A percentile compares a stretch with the other conserved stretches of the same genome.
phyloP scores from a whole-genome alignment of 2,329 filamentous ascomycete species.

The Dactylellina parvicollis region DNA sequence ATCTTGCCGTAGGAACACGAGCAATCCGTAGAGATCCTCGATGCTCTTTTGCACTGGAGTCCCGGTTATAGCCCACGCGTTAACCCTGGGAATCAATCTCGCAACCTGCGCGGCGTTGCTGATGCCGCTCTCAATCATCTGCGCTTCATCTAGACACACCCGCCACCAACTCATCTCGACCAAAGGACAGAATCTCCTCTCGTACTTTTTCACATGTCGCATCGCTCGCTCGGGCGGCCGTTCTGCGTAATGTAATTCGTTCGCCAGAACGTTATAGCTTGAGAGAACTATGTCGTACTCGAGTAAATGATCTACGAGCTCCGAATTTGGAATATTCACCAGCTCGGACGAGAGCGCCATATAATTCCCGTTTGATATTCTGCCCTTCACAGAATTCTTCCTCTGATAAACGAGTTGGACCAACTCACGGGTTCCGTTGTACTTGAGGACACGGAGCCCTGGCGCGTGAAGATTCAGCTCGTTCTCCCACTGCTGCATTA shows the following conservation, averaged over 20 bases:
- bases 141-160: constrained; percentile 79
- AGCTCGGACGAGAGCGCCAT: constrained; percentile 52
- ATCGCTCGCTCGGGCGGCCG: constrained; percentile 75
- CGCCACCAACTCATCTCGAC: constrained; percentile 89
- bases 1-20: constrained; percentile 81
- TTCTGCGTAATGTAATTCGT: constrained; percentile 80
- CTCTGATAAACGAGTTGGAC: constrained; percentile 37
- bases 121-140: constrained; percentile 92
- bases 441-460: constrained; percentile 67
- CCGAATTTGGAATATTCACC: constrained; percentile 60
- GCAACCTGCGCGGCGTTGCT: constrained; percentile 84
- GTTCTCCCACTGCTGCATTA: constrained; percentile 71
- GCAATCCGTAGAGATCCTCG: constrained; percentile 68
- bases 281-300: constrained; percentile 71
- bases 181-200: constrained; percentile 76
- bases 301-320: constrained; percentile 64
- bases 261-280: constrained; percentile 76
- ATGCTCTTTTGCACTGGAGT: constrained; percentile 86
- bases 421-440: constrained; percentile 64
- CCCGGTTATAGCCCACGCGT: constrained; percentile 91
- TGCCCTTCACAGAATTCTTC: constrained; percentile 59
- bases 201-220: constrained; percentile 71
- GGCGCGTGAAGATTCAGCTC: constrained; percentile 71
- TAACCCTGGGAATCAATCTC: constrained; percentile 79
- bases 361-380: constrained; percentile 33